These are phyloP conservation scores for Tetracladium maxilliforme DNA, from an alignment of 2,329 filamentous ascomycete species.

Conservation along the genomic window DNA sequence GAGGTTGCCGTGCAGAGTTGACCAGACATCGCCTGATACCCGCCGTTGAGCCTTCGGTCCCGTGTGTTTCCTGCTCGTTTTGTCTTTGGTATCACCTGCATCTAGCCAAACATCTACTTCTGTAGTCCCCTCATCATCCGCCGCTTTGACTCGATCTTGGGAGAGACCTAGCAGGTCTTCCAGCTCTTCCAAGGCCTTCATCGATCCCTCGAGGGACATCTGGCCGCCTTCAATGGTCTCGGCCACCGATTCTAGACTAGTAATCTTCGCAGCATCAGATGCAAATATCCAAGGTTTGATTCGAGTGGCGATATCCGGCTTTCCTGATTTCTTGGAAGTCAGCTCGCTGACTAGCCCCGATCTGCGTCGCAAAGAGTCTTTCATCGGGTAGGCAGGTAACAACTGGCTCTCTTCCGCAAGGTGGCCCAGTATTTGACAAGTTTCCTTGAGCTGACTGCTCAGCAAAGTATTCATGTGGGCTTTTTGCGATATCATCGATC, in stretches of 20 bases:
- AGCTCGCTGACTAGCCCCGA: conserved; percentile 29
- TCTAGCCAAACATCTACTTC: background rate
- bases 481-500: conserved; percentile 40
- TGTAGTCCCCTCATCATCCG: conserved; percentile 1
- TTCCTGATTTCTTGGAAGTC: conserved; percentile 18
- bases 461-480: conserved; percentile 36
- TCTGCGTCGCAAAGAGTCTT: conserved; percentile 16
- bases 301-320: conserved; percentile 22
- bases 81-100: conserved; percentile 10
- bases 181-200: conserved; percentile 31
- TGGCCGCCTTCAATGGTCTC: conserved; percentile 46
- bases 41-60: conserved; percentile 10
- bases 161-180: conserved; percentile 29
- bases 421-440: conserved; percentile 32
- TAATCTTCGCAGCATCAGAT: conserved; percentile 42
- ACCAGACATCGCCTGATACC: conserved; percentile 27
- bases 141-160: too few species aligned
- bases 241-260: conserved; percentile 39
- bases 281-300: conserved; percentile 45
- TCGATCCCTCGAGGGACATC: conserved; percentile 35
- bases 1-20: conserved; percentile 34
- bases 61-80: conserved; percentile 11
- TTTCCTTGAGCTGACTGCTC: conserved; percentile 33
- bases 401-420: conserved; percentile 48
- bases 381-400: conserved; percentile 33